Evolutionary conservation across 306 rosid genomes (phyloP).

Genomic region (Fragaria ananassa): DNA sequence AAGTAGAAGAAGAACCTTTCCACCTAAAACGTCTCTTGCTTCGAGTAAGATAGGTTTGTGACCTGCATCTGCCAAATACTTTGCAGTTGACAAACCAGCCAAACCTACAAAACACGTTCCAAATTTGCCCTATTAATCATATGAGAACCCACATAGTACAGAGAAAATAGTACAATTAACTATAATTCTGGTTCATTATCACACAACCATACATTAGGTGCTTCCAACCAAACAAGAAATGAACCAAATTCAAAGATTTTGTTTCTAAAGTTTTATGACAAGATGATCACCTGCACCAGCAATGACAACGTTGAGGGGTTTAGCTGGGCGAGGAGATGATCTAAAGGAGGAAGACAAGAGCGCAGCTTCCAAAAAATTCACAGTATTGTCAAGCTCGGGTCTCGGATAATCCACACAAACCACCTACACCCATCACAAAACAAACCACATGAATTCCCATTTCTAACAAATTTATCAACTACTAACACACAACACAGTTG

Average conservation of each 20-base stretch:
- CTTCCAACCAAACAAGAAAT: neutral
- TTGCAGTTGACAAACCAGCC: constrained; percentile 96
- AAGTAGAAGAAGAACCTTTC: constrained; percentile 67
- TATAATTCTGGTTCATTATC: neutral
- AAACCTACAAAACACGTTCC: constrained; percentile 41
- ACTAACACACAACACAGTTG: neutral
- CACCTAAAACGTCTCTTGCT: constrained; percentile 96
- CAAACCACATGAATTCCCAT: constrained; percentile 6
- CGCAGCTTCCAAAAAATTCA: constrained; percentile 79
- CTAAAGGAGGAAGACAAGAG: constrained; percentile 75
- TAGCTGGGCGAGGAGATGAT: constrained; percentile 56
- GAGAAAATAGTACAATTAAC: neutral
- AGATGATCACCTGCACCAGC: constrained; percentile 85
- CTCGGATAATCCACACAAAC: constrained; percentile 88
- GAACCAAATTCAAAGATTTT: neutral
- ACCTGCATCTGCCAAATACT: constrained; percentile 97
- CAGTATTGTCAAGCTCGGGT: constrained; percentile 74
- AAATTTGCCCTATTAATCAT: neutral
- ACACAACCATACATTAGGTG: neutral
- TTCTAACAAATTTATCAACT: neutral
- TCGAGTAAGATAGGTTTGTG: constrained; percentile 86
- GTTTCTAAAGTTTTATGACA: neutral
- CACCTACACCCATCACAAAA: constrained; percentile 31
- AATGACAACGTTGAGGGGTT: constrained; percentile 71
- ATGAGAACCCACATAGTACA: neutral